Conservation (phyloP, 2,329 filamentous ascomycete genomes). For the Bipolaris cookei region DNA sequence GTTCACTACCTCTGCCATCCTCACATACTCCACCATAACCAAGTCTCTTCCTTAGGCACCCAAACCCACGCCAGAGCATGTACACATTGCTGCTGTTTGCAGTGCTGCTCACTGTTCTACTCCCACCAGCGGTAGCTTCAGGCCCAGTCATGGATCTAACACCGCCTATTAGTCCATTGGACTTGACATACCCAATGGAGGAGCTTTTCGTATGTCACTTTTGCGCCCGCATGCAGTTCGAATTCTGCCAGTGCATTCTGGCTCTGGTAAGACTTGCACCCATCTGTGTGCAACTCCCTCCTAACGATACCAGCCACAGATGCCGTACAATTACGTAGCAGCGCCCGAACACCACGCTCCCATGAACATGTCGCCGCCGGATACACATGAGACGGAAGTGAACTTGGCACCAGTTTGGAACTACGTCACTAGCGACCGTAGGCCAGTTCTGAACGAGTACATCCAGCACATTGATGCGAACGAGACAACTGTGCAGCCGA, state of each 20-base stretch:
- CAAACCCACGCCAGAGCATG: constrained; percentile 34
- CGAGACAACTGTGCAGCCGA: constrained; percentile 35
- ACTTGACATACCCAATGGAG: constrained; percentile 34
- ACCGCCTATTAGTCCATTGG: constrained; percentile 27
- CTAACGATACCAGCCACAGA: constrained; percentile 26
- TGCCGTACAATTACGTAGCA: constrained; percentile 8
- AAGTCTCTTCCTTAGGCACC: constrained; percentile 32
- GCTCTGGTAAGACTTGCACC: constrained; percentile 22
- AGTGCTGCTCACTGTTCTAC: constrained; percentile 36
- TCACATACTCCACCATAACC: constrained; percentile 19
- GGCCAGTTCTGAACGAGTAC: constrained; percentile 19
- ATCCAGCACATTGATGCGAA: constrained; percentile 29
- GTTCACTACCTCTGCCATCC: background rate
- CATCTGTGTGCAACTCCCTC: background rate
- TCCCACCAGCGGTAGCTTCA: constrained; percentile 36
- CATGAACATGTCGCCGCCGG: constrained; percentile 7
- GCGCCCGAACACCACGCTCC: constrained; percentile 3
- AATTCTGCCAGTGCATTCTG: constrained; percentile 28
- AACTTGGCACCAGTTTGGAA: constrained; percentile 9
- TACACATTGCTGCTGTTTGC: constrained; percentile 34
- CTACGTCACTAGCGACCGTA: constrained; percentile 6
- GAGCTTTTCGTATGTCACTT: constrained; percentile 35
- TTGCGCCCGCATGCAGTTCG: constrained; percentile 28
- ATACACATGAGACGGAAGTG: constrained; percentile 10
- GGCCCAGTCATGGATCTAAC: constrained; percentile 33